A percentile compares a stretch with the other conserved stretches of the same genome.
phyloP scores from a whole-genome alignment of 106 monocot species.

The Allium fistulosum region DNA sequence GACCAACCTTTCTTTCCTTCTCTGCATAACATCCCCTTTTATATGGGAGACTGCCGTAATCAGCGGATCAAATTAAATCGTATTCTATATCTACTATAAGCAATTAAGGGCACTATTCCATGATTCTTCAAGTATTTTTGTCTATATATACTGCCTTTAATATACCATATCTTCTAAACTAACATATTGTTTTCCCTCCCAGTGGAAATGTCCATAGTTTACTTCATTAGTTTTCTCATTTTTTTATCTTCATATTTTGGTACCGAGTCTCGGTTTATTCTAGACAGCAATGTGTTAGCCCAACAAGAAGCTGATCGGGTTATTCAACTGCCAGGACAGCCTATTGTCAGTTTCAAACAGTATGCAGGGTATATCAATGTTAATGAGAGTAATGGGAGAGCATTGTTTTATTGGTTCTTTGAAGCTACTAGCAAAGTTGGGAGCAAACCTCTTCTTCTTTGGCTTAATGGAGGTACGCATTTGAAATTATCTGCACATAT shows the following conservation, averaged over 20 bases:
- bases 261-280: neutral
- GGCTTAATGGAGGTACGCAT: conserved; percentile 10
- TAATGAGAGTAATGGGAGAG: conserved; percentile 10
- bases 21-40: too few relatives aligned
- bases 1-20: too few relatives aligned
- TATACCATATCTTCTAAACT: too few relatives aligned
- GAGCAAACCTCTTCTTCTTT: conserved; percentile 10
- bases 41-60: too few relatives aligned
- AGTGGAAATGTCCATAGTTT: too few relatives aligned
- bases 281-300: neutral
- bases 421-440: conserved; percentile 4
- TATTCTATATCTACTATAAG: too few relatives aligned
- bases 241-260: neutral
- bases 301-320: conserved; percentile 4
- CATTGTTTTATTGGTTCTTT: conserved; percentile 14
- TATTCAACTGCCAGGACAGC: conserved; percentile 1
- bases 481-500: too few relatives aligned
- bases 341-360: conserved; percentile 1
- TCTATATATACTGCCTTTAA: too few relatives aligned
- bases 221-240: neutral
- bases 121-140: too few relatives aligned
- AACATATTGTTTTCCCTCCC: too few relatives aligned
- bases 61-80: too few relatives aligned
- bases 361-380: conserved; percentile 1
- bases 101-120: too few relatives aligned